Conservation (phyloP, 495 filamentous ascomycete species). For the Neurospora tetraspora region DNA sequence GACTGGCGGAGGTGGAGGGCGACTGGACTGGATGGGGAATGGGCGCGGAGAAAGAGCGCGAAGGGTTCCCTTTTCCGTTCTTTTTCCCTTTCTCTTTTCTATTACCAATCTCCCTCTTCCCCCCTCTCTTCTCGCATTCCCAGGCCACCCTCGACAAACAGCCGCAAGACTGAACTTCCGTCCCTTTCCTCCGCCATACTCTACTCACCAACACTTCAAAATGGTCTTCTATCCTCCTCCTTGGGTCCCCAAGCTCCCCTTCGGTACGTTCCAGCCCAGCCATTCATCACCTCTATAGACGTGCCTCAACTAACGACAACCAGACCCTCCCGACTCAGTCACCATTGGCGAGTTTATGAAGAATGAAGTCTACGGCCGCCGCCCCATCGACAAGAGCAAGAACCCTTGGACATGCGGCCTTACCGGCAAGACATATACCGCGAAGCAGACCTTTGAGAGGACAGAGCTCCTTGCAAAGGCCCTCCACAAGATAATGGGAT, state of each 20-base stretch:
- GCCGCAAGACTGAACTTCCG: background rate
- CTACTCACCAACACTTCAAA: constrained; percentile 7
- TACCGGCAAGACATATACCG: constrained; percentile 60
- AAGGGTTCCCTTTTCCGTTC: background rate
- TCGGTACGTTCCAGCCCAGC: constrained; percentile 24
- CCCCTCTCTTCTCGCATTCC: background rate
- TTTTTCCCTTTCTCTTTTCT: background rate
- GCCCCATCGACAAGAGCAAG: constrained; percentile 50
- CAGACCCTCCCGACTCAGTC: constrained; percentile 63
- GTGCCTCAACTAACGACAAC: constrained; percentile 1
- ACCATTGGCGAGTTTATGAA: constrained; percentile 73
- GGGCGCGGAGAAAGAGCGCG: background rate
- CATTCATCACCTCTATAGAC: background rate
- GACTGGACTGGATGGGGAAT: background rate
- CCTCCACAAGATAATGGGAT: constrained; percentile 63
- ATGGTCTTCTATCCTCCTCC: constrained; percentile 76
- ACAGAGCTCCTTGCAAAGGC: constrained; percentile 61
- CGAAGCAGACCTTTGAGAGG: constrained; percentile 53
- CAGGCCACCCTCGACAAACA: background rate
- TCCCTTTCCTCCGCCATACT: background rate
- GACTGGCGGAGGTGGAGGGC: background rate
- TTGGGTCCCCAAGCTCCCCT: constrained; percentile 58
- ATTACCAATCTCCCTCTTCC: background rate
- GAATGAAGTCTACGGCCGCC: constrained; percentile 60
- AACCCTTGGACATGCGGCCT: constrained; percentile 79